Base-by-base conservation (phyloP, 306 rosid species). In the Prunus kanzakura region DNA sequence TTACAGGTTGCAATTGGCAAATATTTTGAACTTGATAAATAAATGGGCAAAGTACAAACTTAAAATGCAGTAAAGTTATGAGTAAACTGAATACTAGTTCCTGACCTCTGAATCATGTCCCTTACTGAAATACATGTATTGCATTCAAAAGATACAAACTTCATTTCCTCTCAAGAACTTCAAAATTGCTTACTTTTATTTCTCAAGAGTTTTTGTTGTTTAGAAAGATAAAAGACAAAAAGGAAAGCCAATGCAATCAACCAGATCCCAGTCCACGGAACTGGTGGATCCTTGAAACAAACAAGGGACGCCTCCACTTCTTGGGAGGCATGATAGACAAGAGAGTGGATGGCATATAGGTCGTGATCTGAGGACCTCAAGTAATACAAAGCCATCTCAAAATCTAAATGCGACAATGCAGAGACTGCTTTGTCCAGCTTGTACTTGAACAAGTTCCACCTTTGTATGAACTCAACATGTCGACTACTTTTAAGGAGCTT, bases 141-240 rank as follows among this genome's bases (percentile, higher is more conserved):
- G 78, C 73, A 78, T 69, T 78, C 75, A 75, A 86, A 88, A 68
- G 79, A 62, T 85, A 90, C 92, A 90, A 83, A 86, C 72, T 55
- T 80, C 57, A 47, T 64, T 47, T 77, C 84, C 74, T 76, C 81
- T 65, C 57, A 76, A 76, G 69, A 63, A 64, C 85, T 69, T 92
- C 97, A 96, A 87, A 96, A 96, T 80, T 90, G 98, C 91, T 93
- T 96, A 73, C 97, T 83, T 85, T 96, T 96, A 82, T 85, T 96
- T 80, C 88, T 89, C 82, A 96, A 96, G 75, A 89, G 80, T 74
- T 85, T 86, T 77, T 87, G 85, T 76, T 85, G 78, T 86, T 80
- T 91, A 4, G 87, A 84, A 81, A 89, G 85, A 85, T 91, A 96
- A 79, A 85, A 86, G 77, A 87, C 74, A 68, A 87, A 84, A 82